Evolutionary conservation across 441 rosid species (phyloP).

Genomic region (Gossypium schwendimanii): DNA sequence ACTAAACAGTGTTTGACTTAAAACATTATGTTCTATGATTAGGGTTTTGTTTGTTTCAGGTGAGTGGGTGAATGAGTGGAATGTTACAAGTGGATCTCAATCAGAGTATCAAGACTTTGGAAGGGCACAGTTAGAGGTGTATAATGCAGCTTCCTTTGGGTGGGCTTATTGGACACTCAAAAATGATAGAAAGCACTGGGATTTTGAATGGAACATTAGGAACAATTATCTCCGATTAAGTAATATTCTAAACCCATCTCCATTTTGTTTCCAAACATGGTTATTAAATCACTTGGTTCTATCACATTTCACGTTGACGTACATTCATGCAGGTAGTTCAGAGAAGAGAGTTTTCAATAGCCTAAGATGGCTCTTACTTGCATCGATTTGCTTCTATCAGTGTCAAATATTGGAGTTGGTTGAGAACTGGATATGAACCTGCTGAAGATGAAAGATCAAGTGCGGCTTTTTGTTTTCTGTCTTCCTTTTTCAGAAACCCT

Average conservation of each 20-base stretch:
- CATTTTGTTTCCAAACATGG: not conserved
- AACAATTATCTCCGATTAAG: constrained; percentile 57
- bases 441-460: not conserved
- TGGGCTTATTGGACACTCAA: constrained; percentile 77
- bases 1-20: not conserved
- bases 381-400: constrained; percentile 26
- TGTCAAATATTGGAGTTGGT: constrained; percentile 14
- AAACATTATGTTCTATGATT: not conserved
- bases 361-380: constrained; percentile 21
- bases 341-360: constrained; percentile 20
- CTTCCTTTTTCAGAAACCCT: not conserved
- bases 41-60: constrained; percentile 33
- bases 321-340: constrained; percentile 36
- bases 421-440: not conserved
- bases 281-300: not conserved
- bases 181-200: constrained; percentile 71
- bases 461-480: not conserved
- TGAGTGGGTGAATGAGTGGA: constrained; percentile 83
- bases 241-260: constrained; percentile 16
- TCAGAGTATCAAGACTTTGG: constrained; percentile 60
- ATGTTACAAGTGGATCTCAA: constrained; percentile 42
- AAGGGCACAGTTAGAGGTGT: constrained; percentile 54
- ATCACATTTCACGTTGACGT: not conserved
- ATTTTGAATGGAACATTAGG: constrained; percentile 67
- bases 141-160: constrained; percentile 62